Evolutionary conservation across 164 flowering plant genomes (phyloP).

Genomic region (Chimonanthus salicifolius): DNA sequence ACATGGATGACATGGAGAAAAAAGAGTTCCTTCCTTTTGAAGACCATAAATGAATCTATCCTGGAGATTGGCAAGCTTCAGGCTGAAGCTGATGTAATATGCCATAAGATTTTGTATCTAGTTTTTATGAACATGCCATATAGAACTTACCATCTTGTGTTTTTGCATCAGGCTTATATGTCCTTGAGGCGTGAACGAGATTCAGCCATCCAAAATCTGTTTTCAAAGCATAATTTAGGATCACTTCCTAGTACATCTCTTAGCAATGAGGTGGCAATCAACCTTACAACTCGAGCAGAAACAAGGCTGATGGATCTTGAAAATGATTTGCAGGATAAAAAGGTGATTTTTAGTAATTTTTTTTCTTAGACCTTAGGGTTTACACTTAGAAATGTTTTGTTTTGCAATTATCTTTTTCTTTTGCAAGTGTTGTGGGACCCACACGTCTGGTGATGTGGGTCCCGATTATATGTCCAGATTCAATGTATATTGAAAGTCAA

Average conservation of each 20-base stretch:
- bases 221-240: slow-evolving; percentile 68
- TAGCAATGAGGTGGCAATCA: slow-evolving; percentile 53
- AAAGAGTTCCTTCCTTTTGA: slow-evolving; percentile 25
- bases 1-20: slow-evolving; percentile 49
- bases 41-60: slow-evolving; percentile 30
- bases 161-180: slow-evolving; percentile 44
- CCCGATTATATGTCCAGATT: too few relatives aligned
- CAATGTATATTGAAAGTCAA: too few relatives aligned
- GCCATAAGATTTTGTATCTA: slow-evolving; percentile 1
- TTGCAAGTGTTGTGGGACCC: too few relatives aligned
- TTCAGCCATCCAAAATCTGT: slow-evolving; percentile 47
- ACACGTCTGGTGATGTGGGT: too few relatives aligned
- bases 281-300: slow-evolving; percentile 53
- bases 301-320: slow-evolving; percentile 54
- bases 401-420: too few relatives aligned
- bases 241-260: slow-evolving; percentile 50
- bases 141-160: neutral
- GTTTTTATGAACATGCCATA: neutral
- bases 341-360: slow-evolving; percentile 32
- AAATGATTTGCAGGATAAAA: slow-evolving; percentile 66
- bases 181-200: slow-evolving; percentile 66
- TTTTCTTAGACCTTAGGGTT: neutral
- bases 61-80: slow-evolving; percentile 74
- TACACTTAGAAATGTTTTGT: too few relatives aligned
- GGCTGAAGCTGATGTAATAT: slow-evolving; percentile 69